phyloP scores from a whole-genome alignment of 2,329 filamentous ascomycete species.

The Fusarium vanettenii region DNA sequence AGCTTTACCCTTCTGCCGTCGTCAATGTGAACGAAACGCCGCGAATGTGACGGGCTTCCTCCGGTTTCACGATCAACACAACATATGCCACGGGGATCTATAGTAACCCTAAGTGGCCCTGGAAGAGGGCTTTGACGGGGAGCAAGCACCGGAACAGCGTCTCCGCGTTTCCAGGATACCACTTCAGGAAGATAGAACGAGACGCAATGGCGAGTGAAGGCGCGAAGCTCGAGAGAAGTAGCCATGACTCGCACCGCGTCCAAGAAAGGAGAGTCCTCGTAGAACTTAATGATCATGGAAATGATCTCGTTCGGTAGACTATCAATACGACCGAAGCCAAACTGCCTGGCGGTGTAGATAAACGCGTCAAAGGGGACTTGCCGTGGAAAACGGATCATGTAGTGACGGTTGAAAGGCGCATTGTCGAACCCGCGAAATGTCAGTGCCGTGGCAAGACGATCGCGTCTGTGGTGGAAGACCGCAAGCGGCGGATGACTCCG shows the following conservation, averaged over 20 bases:
- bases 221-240: background rate
- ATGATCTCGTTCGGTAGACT: background rate
- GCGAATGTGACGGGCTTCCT: background rate
- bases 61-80: background rate
- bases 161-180: background rate
- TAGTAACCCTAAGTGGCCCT: background rate
- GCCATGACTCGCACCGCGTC: background rate
- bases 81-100: background rate
- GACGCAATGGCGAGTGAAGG: background rate
- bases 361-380: background rate
- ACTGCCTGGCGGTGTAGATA: background rate
- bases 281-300: background rate
- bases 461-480: background rate
- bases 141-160: background rate
- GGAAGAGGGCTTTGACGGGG: background rate
- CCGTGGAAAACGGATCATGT: background rate
- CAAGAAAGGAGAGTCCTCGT: background rate
- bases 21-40: background rate
- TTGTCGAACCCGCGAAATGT: background rate
- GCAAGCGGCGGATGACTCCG: background rate
- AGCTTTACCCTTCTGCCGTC: background rate
- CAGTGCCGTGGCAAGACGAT: background rate
- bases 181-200: background rate
- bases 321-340: background rate
- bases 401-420: background rate